Evolutionary conservation across 192 early-diverging fungal species (phyloP).

Genomic region (Entomortierella beljakovae): DNA sequence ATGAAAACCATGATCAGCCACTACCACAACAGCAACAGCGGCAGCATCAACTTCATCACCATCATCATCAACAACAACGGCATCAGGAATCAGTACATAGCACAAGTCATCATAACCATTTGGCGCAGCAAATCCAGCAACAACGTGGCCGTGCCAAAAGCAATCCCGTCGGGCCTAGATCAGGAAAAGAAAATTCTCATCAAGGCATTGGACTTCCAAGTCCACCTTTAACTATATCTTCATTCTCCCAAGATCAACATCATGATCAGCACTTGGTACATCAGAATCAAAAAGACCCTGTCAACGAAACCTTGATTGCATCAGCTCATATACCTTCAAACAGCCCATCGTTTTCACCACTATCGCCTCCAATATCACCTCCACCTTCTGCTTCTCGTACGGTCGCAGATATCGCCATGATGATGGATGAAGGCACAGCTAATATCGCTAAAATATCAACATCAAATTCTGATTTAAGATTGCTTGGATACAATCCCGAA

Average conservation of each 20-base stretch:
- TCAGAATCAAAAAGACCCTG: not conserved
- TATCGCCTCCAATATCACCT: slow-evolving; percentile 35
- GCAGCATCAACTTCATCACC: slow-evolving; percentile 7
- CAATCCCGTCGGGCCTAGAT: slow-evolving; percentile 4
- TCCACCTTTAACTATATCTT: not conserved
- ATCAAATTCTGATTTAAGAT: not conserved
- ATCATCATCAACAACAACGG: slow-evolving; percentile 1
- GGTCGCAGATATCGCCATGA: slow-evolving; percentile 13
- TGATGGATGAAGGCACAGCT: slow-evolving; percentile 2
- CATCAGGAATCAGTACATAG: not conserved
- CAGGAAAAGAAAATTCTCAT: not conserved
- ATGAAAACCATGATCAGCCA: slow-evolving; percentile 1
- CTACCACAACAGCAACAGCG: slow-evolving; percentile 5
- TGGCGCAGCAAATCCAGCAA: not conserved
- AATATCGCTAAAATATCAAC: not conserved
- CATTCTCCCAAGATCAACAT: not conserved
- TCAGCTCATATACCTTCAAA: not conserved
- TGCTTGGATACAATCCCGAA: no score
- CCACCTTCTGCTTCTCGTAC: not conserved
- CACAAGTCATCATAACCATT: not conserved
- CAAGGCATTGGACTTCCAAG: not conserved
- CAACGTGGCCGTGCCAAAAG: slow-evolving; percentile 20
- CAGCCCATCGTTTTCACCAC: slow-evolving; percentile 16
- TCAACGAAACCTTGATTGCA: not conserved
- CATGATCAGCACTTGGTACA: not conserved